Evolutionary conservation across 2,329 filamentous ascomycete genomes (phyloP).

Genomic region (Fusarium floridanum): DNA sequence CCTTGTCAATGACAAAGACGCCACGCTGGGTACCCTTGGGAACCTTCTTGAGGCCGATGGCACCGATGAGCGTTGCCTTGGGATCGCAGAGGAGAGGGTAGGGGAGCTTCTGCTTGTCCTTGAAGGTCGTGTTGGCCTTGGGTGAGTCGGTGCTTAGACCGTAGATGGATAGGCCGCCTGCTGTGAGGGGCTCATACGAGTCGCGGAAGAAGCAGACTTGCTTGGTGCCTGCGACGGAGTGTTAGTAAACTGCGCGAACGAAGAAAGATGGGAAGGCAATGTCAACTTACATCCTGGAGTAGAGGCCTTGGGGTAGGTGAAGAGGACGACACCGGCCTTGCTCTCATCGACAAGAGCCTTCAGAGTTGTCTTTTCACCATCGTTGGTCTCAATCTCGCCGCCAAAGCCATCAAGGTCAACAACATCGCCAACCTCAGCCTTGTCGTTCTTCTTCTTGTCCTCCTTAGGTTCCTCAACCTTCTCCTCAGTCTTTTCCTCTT

Average conservation of each 20-base stretch:
- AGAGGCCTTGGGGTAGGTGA: constrained; percentile 95
- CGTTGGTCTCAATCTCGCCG: constrained; percentile 85
- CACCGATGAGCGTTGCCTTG: constrained; percentile 78
- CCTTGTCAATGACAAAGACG: constrained; percentile 88
- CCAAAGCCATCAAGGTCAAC: constrained; percentile 72
- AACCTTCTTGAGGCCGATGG: constrained; percentile 90
- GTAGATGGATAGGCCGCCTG: constrained; percentile 86
- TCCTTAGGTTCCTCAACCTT: constrained; percentile 50
- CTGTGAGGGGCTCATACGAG: constrained; percentile 79
- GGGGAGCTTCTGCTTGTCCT: constrained; percentile 88
- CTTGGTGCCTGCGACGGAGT: constrained; percentile 77
- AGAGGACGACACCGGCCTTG: constrained; percentile 87
- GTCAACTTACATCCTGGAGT: constrained; percentile 87
- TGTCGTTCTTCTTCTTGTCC: constrained; percentile 43
- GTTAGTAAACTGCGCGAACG: constrained; percentile 7
- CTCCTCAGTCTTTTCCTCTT: constrained; percentile 26
- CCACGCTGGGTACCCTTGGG: constrained; percentile 86
- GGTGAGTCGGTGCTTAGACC: constrained; percentile 89
- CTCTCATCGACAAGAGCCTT: constrained; percentile 86
- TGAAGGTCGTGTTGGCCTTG: constrained; percentile 93
- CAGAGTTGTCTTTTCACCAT: constrained; percentile 83
- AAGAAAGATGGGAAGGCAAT: not conserved
- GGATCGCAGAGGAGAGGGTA: constrained; percentile 92
- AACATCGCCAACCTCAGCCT: constrained; percentile 66
- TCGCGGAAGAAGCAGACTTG: constrained; percentile 96